Conservation (phyloP, 2,329 filamentous ascomycete species). For the Rhynchosporium secalis region DNA sequence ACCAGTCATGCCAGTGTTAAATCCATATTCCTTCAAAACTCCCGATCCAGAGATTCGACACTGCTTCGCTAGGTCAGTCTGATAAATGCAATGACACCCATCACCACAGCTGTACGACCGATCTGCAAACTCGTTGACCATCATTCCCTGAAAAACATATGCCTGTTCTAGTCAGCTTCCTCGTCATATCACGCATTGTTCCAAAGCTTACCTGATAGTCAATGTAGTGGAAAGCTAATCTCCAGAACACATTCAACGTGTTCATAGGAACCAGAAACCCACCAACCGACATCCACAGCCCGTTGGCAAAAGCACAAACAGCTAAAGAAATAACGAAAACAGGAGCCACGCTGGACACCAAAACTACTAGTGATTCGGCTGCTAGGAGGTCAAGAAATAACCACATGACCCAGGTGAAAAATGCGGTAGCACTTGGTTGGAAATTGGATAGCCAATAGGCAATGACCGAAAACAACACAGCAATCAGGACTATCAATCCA, state of each 20-base stretch:
- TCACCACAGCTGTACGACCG: conserved; percentile 61
- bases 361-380: conserved; percentile 78
- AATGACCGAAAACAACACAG: conserved; percentile 72
- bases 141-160: conserved; percentile 90
- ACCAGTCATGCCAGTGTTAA: conserved; percentile 60
- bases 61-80: conserved; percentile 58
- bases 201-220: conserved; percentile 66
- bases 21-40: conserved; percentile 70
- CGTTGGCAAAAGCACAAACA: conserved; percentile 81
- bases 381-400: conserved; percentile 82
- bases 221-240: conserved; percentile 85
- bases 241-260: conserved; percentile 79
- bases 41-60: conserved; percentile 71
- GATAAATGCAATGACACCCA: conserved; percentile 64
- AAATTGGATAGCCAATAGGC: conserved; percentile 83
- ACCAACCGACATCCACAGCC: conserved; percentile 84
- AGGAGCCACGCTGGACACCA: conserved; percentile 71
- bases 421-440: conserved; percentile 61
- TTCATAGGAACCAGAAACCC: conserved; percentile 77
- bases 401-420: conserved; percentile 81
- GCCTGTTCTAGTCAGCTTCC: conserved; percentile 35
- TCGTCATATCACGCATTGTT: too few species aligned
- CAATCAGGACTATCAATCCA: conserved; percentile 59
- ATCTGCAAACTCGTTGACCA: conserved; percentile 79
- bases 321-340: conserved; percentile 80